Evolutionary conservation across 768 basidiomycete species (phyloP), one percentile per base, ranked within the genome.

Genomic region (Paxillus involutus): DNA sequence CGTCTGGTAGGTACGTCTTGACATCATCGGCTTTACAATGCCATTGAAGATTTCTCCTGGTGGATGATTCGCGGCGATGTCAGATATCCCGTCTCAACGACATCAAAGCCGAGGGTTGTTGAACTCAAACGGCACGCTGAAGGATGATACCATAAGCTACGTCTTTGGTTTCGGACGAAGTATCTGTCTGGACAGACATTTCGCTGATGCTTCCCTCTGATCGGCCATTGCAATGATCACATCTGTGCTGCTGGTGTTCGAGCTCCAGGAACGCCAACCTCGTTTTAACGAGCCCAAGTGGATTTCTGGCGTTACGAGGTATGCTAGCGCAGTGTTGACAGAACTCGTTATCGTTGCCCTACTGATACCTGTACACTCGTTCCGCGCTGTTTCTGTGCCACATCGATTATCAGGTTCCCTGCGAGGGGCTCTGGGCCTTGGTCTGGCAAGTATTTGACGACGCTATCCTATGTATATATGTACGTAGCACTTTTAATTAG

Each of bases 81-180:
- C 6, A 59, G 70, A 9, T 79, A 74, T 49, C 49, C 63, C 0
- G 57, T 36, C 73, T 77, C 0, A 49, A 67, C 8, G 54, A 52
- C 8, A 78, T 75, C 59, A 55, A 60, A 12, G 77, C 77, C 3
- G 68, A 71, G 7, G 75, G 1, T 77, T 69, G 49, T 58, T 77
- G 14, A 49, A 30, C 2, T 6, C 52, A 0, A 45, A 46, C 2
- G 52, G 46, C 13, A 32, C 9, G 16, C 29, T 53, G 24, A 47
- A 33, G 24, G 26, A 40, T 33, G 52, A 53, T 32, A 53, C 33
- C 3, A 45, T 53, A 16, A 19, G 37, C 46, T 41, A 39, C 17
- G 39, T 40, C 13, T 53, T 46, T 10, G 46, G 52, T 10, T 53
- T 53, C 36, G 52, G 52, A 10, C 10, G 52, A 19, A 33, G 52